Evolutionary conservation across 371 early-diverging fungal genomes (phyloP).

Genomic region (Mortierella sp.): DNA sequence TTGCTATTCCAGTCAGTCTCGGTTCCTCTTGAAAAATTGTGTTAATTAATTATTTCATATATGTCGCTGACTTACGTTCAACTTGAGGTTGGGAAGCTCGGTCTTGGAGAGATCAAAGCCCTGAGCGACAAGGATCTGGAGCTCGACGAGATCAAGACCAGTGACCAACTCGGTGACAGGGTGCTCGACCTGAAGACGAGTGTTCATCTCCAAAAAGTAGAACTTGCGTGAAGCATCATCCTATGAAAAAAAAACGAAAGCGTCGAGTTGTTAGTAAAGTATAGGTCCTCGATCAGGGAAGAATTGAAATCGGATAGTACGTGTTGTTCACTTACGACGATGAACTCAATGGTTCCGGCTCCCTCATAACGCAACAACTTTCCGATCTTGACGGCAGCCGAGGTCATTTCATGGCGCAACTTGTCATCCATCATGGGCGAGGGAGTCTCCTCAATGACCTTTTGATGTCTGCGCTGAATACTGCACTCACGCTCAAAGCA

Average conservation of each 20-base stretch:
- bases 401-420: slow-evolving; percentile 67
- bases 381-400: slow-evolving; percentile 71
- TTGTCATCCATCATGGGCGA: slow-evolving; percentile 66
- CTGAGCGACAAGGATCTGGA: slow-evolving; percentile 81
- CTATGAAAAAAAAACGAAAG: slow-evolving; percentile 9
- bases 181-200: slow-evolving; percentile 94
- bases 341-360: slow-evolving; percentile 90
- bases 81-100: slow-evolving; percentile 57
- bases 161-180: slow-evolving; percentile 96
- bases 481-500: slow-evolving; percentile 94
- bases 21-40: not conserved
- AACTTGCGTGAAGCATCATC: slow-evolving; percentile 76
- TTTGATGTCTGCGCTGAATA: slow-evolving; percentile 90
- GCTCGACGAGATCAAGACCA: slow-evolving; percentile 95
- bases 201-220: slow-evolving; percentile 90
- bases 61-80: slow-evolving; percentile 43
- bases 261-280: not conserved
- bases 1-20: not conserved
- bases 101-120: slow-evolving; percentile 59
- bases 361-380: slow-evolving; percentile 72
- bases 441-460: slow-evolving; percentile 85
- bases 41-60: not conserved
- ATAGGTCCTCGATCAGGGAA: not conserved
- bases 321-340: slow-evolving; percentile 62
- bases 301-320: not conserved